Evolutionary conservation across 2,329 filamentous ascomycete genomes (phyloP).

Genomic region (Mollisiaceae sp.): DNA sequence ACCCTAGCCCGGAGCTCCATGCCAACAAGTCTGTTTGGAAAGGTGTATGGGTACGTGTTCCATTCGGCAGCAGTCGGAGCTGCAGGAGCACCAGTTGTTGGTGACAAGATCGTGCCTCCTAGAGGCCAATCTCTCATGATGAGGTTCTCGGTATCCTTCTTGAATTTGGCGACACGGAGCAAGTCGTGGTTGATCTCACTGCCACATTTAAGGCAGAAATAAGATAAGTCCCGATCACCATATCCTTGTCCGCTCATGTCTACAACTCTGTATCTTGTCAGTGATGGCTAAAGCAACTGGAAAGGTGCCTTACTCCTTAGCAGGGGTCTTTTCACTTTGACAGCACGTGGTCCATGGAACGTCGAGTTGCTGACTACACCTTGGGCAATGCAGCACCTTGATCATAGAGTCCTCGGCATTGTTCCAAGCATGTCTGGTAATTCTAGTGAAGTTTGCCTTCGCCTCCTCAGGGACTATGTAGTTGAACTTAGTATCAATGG

Average conservation of each 20-base stretch:
- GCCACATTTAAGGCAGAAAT: slow-evolving; percentile 57
- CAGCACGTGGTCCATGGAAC: slow-evolving; percentile 67
- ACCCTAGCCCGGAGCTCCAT: slow-evolving; percentile 51
- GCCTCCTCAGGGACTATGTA: slow-evolving; percentile 56
- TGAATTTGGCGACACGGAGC: slow-evolving; percentile 67
- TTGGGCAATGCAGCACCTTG: slow-evolving; percentile 61
- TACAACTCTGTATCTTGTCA: slow-evolving; percentile 27
- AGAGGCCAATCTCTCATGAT: slow-evolving; percentile 57
- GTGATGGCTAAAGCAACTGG: slow-evolving; percentile 9
- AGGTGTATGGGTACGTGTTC: slow-evolving; percentile 46
- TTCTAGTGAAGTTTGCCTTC: slow-evolving; percentile 51
- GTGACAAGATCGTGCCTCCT: slow-evolving; percentile 69
- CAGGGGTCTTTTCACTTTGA: slow-evolving; percentile 44
- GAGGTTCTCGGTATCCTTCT: slow-evolving; percentile 57
- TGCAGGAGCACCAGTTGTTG: slow-evolving; percentile 56
- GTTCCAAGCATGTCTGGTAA: slow-evolving; percentile 62
- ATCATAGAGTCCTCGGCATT: slow-evolving; percentile 56
- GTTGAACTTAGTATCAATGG: slow-evolving; percentile 63
- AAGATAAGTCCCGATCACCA: slow-evolving; percentile 60
- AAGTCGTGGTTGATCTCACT: slow-evolving; percentile 58
- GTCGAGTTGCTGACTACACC: slow-evolving; percentile 50
- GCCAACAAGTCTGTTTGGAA: slow-evolving; percentile 64
- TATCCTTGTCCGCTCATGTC: slow-evolving; percentile 58
- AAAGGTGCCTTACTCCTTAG: slow-evolving; percentile 38
- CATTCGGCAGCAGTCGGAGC: slow-evolving; percentile 34